A percentile compares a stretch with the other conserved stretches of the same genome.
phyloP scores from a whole-genome alignment of 768 basidiomycete species.

The Auriscalpium vulgare region DNA sequence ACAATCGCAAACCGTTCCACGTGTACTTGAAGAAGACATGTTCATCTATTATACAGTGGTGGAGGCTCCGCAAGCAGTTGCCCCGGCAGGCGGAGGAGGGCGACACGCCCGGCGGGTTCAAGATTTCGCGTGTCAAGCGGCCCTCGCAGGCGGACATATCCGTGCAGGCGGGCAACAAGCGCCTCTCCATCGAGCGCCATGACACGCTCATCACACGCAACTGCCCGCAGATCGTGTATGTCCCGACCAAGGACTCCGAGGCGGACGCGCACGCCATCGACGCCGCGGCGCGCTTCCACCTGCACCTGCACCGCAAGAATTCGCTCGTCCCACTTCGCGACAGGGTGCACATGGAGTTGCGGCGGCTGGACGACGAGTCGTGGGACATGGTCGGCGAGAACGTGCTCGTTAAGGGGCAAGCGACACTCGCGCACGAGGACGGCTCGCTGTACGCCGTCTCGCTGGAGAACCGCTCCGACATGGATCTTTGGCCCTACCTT shows the following conservation, averaged over 20 bases:
- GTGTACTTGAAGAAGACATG: slow-evolving; percentile 43
- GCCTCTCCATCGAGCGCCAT: slow-evolving; percentile 37
- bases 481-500: slow-evolving; percentile 56
- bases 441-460: slow-evolving; percentile 39
- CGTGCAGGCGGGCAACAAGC: slow-evolving; percentile 32
- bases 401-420: slow-evolving; percentile 38
- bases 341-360: slow-evolving; percentile 46
- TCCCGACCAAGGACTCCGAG: slow-evolving; percentile 27
- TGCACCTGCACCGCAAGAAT: slow-evolving; percentile 48
- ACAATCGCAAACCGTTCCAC: slow-evolving; percentile 46
- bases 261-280: slow-evolving; percentile 35
- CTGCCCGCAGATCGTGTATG: slow-evolving; percentile 29
- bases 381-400: slow-evolving; percentile 38
- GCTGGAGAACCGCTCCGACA: slow-evolving; percentile 41
- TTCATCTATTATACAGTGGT: slow-evolving; percentile 35
- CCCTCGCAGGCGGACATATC: slow-evolving; percentile 44
- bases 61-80: slow-evolving; percentile 35
- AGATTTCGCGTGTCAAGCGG: slow-evolving; percentile 38
- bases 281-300: slow-evolving; percentile 51
- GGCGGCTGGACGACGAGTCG: slow-evolving; percentile 36
- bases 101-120: slow-evolving; percentile 32
- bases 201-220: slow-evolving; percentile 33
- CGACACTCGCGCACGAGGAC: slow-evolving; percentile 35
- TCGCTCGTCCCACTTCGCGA: slow-evolving; percentile 37
- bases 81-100: slow-evolving; percentile 26